Evolutionary conservation across 192 early-diverging fungal species (phyloP).

Genomic region (Backusella parvicylindrica): DNA sequence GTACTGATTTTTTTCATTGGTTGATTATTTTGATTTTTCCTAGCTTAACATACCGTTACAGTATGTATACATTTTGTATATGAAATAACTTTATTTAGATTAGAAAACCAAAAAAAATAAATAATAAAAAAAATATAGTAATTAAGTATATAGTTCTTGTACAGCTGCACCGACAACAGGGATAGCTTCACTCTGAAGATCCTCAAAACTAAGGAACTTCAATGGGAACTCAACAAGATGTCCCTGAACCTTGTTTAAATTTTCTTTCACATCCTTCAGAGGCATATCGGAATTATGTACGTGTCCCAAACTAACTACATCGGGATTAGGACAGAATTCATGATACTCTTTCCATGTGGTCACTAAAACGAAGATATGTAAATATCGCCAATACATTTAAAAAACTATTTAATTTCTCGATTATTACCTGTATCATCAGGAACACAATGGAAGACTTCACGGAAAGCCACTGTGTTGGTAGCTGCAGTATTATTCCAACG

Average conservation of each 20-base stretch:
- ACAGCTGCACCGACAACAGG: slow-evolving; percentile 1
- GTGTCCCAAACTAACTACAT: slow-evolving; percentile 39
- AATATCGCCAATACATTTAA: neutral
- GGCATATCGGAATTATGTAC: slow-evolving; percentile 34
- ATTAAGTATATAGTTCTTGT: slow-evolving; percentile 27
- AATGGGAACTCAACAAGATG: slow-evolving; percentile 52
- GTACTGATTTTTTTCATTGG: too few relatives aligned
- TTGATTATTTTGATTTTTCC: too few relatives aligned
- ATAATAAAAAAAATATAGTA: too few relatives aligned
- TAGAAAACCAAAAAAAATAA: too few relatives aligned
- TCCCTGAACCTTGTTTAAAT: slow-evolving; percentile 38
- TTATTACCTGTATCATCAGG: slow-evolving; percentile 65
- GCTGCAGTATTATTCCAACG: slow-evolving; percentile 64
- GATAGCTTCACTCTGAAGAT: slow-evolving; percentile 34
- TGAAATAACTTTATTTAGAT: too few relatives aligned
- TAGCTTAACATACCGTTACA: too few relatives aligned
- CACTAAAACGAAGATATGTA: slow-evolving; percentile 12
- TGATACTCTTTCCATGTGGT: slow-evolving; percentile 44
- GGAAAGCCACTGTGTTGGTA: slow-evolving; percentile 63
- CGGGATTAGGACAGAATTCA: slow-evolving; percentile 38
- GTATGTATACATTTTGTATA: too few relatives aligned
- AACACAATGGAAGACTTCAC: slow-evolving; percentile 79
- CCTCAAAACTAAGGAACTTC: slow-evolving; percentile 39
- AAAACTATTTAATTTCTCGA: slow-evolving; percentile 10
- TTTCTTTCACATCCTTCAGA: slow-evolving; percentile 30